A percentile compares a stretch with the other conserved stretches of the same genome.
These are phyloP conservation scores for Penicillium sp. DNA, from an alignment of 2,329 filamentous ascomycete species.

Conservation along the genomic window DNA sequence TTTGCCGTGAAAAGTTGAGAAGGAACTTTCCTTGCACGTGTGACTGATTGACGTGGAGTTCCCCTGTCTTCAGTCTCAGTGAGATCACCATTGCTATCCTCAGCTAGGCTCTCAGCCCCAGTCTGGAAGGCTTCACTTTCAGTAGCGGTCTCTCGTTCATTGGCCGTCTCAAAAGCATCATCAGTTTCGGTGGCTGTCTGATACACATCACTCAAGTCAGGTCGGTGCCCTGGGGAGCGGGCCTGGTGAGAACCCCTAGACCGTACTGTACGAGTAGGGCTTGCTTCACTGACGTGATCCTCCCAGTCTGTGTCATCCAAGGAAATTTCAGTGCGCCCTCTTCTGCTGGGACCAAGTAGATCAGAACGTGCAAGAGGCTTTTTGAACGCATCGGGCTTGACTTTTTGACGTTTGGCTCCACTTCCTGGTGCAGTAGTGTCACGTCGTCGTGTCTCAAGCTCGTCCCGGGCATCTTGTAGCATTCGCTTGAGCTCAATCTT, in stretches of 20 bases:
- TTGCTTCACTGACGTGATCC: conserved; percentile 63
- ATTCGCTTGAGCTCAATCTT: conserved; percentile 94
- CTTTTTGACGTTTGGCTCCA: conserved; percentile 54
- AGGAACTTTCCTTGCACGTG: conserved; percentile 35
- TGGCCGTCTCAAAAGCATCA: conserved; percentile 67
- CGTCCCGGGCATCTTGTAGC: conserved; percentile 90
- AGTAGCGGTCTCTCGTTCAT: conserved; percentile 70
- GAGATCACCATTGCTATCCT: conserved; percentile 71
- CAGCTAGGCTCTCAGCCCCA: conserved; percentile 67
- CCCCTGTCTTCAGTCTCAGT: conserved; percentile 74
- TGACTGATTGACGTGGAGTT: conserved; percentile 30
- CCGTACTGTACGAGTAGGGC: conserved; percentile 49
- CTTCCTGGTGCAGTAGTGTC: conserved; percentile 45
- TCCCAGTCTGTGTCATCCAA: conserved; percentile 86
- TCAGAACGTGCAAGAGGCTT: conserved; percentile 66
- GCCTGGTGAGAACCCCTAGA: conserved; percentile 20
- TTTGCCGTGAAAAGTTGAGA: conserved; percentile 37
- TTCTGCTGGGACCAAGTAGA: conserved; percentile 70
- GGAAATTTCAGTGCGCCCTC: conserved; percentile 69
- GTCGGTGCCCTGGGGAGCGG: conserved; percentile 23
- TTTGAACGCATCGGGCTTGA: conserved; percentile 66
- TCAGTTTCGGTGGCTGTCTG: conserved; percentile 76
- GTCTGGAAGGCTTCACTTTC: conserved; percentile 96
- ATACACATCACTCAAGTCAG: conserved; percentile 63
- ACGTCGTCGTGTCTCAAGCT: conserved; percentile 67